Percentiles rank a stretch among this genome's conserved stretches.
Conservation (phyloP, 1,139 yeast species). For the Magnusiomyces ingens region DNA sequence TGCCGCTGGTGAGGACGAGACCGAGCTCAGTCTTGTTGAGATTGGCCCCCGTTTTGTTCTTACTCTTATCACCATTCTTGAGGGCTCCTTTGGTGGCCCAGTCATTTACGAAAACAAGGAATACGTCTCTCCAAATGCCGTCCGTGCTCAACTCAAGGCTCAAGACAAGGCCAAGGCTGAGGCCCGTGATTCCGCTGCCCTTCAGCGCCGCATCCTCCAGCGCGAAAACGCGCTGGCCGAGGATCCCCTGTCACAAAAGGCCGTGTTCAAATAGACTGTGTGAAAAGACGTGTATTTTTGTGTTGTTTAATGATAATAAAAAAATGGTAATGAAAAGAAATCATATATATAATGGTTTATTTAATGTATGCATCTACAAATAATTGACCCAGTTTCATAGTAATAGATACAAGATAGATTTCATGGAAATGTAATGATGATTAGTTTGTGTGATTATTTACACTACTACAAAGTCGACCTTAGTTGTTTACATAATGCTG, state of each 20-base stretch:
- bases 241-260: slow-evolving; percentile 81
- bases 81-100: slow-evolving; percentile 98
- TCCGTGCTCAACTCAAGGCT: slow-evolving; percentile 80
- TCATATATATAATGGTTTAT: not conserved
- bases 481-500: too few species aligned
- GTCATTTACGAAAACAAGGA: slow-evolving; percentile 95
- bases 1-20: slow-evolving; percentile 24
- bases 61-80: slow-evolving; percentile 85
- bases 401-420: not conserved
- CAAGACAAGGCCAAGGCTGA: slow-evolving; percentile 76
- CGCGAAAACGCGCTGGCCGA: slow-evolving; percentile 68
- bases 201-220: slow-evolving; percentile 65
- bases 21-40: slow-evolving; percentile 73
- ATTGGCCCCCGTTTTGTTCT: slow-evolving; percentile 96
- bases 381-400: not conserved
- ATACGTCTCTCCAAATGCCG: slow-evolving; percentile 92
- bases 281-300: not conserved
- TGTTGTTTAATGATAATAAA: not conserved
- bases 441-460: too few species aligned
- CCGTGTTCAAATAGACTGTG: slow-evolving; percentile 43
- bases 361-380: not conserved
- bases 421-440: not conserved
- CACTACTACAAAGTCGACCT: too few species aligned
- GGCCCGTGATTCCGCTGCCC: slow-evolving; percentile 72
- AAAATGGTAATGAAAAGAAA: not conserved